A percentile compares a stretch with the other conserved stretches of the same genome.
Conservation (phyloP, 257 asterid genomes). For the Paulownia fortunei region DNA sequence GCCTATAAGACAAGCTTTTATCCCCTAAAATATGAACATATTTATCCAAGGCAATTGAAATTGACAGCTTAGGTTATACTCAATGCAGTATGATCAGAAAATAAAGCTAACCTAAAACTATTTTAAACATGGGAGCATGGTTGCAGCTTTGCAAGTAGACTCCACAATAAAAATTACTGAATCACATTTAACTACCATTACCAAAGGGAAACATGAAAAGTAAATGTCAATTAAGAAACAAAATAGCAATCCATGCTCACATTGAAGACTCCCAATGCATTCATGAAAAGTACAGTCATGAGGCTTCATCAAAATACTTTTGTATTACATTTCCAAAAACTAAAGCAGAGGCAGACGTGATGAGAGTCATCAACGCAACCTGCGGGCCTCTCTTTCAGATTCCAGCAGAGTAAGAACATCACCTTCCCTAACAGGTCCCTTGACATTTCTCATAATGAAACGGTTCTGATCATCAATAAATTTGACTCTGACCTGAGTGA, state of each 20-base stretch:
- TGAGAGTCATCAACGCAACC: conserved; percentile 9
- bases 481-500: conserved; percentile 39
- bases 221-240: not conserved
- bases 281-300: not conserved
- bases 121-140: not conserved
- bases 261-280: not conserved
- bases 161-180: not conserved
- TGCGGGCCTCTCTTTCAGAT: conserved; percentile 32
- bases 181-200: not conserved
- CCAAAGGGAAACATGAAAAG: not conserved
- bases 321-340: conserved; percentile 3
- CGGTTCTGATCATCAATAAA: no score
- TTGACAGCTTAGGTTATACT: no score
- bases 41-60: no score
- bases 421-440: conserved; percentile 40
- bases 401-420: conserved; percentile 34
- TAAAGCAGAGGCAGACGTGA: not conserved
- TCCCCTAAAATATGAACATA: no score
- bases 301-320: not conserved
- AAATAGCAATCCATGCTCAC: not conserved
- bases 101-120: not conserved
- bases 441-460: no score
- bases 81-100: not conserved
- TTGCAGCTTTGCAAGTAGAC: not conserved
- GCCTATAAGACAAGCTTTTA: no score